Percentiles rank a stretch among this genome's conserved stretches.
Conservation (phyloP, 306 rosid species). For the Myrica gale region DNA sequence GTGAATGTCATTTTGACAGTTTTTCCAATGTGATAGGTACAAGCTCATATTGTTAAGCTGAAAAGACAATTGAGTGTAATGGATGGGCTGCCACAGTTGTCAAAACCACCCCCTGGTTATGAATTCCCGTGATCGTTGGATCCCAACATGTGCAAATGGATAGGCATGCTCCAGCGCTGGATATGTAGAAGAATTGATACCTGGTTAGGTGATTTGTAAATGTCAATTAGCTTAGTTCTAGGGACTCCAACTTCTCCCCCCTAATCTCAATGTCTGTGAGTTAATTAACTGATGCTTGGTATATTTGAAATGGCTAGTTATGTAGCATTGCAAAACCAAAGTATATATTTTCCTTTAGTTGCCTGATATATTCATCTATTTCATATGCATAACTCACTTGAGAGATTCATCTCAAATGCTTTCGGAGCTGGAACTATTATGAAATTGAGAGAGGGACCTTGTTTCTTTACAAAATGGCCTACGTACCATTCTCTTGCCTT, state of each 20-base stretch:
- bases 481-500: not conserved
- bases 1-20: conserved; percentile 21
- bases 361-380: not conserved
- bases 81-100: conserved; percentile 72
- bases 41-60: conserved; percentile 83
- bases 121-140: conserved; percentile 42
- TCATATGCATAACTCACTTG: not conserved
- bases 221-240: conserved; percentile 2
- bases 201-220: conserved; percentile 17
- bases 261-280: not conserved
- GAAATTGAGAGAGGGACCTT: not conserved
- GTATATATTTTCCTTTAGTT: not conserved
- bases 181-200: conserved; percentile 9
- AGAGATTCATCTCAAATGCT: not conserved
- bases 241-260: not conserved
- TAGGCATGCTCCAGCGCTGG: conserved; percentile 9
- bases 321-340: not conserved
- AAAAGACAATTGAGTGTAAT: conserved; percentile 73
- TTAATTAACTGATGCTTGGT: conserved; percentile 10
- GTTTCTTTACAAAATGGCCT: not conserved
- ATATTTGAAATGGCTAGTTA: not conserved
- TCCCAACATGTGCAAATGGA: not conserved
- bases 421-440: not conserved
- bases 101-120: conserved; percentile 69
- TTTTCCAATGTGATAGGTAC: conserved; percentile 61